These are phyloP conservation scores for Sporothrix brasiliensis DNA, from an alignment of 2,329 filamentous ascomycete genomes.

Conservation along the genomic window DNA sequence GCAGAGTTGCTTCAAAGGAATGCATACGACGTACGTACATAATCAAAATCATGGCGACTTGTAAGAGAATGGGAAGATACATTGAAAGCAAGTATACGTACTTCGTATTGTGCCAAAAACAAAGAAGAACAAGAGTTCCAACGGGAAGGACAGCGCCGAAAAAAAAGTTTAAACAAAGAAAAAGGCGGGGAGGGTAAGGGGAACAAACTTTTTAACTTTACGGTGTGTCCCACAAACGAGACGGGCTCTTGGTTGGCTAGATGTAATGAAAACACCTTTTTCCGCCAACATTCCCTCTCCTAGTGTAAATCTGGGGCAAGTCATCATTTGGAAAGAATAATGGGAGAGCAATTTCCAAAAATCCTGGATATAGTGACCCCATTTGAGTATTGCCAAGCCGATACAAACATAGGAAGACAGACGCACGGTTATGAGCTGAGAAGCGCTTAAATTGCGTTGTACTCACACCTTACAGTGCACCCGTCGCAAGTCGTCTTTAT, in stretches of 20 bases:
- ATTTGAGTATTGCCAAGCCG: constrained; percentile 12
- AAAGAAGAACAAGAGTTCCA: background rate
- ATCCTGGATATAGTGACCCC: background rate
- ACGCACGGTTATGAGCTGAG: background rate
- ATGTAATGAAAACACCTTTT: background rate
- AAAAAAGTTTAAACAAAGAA: background rate
- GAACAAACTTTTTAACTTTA: background rate
- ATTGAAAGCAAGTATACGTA: background rate
- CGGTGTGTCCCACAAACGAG: background rate
- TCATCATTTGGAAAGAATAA: background rate
- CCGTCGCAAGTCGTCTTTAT: no score
- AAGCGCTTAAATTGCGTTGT: background rate
- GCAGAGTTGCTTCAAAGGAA: no score
- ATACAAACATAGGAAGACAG: background rate
- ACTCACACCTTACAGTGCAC: no score
- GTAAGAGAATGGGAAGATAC: no score
- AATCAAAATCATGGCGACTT: no score
- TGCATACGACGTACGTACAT: no score
- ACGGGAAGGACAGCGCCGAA: background rate
- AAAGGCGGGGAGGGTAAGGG: constrained; percentile 25
- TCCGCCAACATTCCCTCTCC: background rate
- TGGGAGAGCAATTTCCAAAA: background rate
- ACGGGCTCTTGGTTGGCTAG: background rate
- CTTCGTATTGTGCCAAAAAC: background rate
- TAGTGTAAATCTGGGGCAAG: background rate